These are phyloP conservation scores for Blastosporella zonata DNA, from an alignment of 1,284 basidiomycete species.

Conservation along the genomic window DNA sequence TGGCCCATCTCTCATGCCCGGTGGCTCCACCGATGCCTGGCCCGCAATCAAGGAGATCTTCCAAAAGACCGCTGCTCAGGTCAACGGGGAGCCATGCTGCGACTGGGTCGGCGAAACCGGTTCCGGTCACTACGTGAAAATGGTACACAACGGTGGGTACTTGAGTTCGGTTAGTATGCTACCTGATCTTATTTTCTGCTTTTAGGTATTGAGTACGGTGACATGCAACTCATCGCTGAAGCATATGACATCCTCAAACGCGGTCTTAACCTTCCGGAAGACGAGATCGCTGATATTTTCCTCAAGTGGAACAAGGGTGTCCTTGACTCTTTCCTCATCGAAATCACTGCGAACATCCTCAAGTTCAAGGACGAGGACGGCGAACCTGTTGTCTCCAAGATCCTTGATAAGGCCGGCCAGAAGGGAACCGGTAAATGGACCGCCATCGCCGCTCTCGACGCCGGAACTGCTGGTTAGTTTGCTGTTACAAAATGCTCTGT, in stretches of 20 bases:
- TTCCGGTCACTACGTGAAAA: conserved; percentile 95
- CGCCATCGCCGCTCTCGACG: conserved; percentile 95
- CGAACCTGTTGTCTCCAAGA: conserved; percentile 87
- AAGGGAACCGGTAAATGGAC: conserved; percentile 99
- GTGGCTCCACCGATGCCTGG: conserved; percentile 94
- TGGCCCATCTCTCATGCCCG: conserved; percentile 99
- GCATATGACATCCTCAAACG: conserved; percentile 98
- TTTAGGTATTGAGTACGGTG: conserved; percentile 96
- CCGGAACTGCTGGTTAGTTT: conserved; percentile 78
- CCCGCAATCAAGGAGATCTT: conserved; percentile 97
- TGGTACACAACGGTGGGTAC: conserved; percentile 93
- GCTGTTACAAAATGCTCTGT: neutral
- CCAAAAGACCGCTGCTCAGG: conserved; percentile 97
- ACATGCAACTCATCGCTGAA: conserved; percentile 99
- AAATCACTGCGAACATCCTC: conserved; percentile 95
- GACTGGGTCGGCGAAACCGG: conserved; percentile 99
- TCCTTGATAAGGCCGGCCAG: conserved; percentile 95
- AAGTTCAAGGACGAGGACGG: conserved; percentile 97
- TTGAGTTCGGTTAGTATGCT: conserved; percentile 1
- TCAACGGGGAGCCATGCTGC: conserved; percentile 95
- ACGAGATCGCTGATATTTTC: conserved; percentile 90
- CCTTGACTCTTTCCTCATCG: conserved; percentile 98
- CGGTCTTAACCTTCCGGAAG: conserved; percentile 82
- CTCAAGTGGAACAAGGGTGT: conserved; percentile 97
- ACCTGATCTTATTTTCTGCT: conserved; percentile 12